A percentile compares a stretch with the other conserved stretches of the same genome.
Conservation (phyloP, 257 asterid species). For the Solanum arcanum region DNA sequence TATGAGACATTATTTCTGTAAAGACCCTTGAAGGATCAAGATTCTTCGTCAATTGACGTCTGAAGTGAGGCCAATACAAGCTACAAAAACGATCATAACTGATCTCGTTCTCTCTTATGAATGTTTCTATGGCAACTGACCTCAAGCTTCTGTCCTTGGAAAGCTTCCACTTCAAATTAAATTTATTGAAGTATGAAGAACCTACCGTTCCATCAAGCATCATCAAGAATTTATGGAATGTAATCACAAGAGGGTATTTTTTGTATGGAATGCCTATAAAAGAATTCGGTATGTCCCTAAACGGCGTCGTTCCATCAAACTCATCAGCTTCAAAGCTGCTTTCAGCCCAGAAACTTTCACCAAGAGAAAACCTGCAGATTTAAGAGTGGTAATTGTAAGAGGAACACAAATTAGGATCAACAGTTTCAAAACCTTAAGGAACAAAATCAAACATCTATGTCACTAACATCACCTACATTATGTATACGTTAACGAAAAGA, state of each 20-base stretch:
- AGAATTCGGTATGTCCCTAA: slow-evolving; percentile 45
- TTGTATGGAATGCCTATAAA: slow-evolving; percentile 26
- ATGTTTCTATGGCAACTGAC: slow-evolving; percentile 33
- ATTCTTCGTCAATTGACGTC: slow-evolving; percentile 17
- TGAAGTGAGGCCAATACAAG: slow-evolving; percentile 51
- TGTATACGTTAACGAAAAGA: neutral
- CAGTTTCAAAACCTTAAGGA: neutral
- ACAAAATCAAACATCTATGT: neutral
- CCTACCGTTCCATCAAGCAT: slow-evolving; percentile 63
- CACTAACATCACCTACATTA: neutral
- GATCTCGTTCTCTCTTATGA: slow-evolving; percentile 42
- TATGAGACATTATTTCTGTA: slow-evolving; percentile 57
- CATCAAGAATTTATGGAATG: slow-evolving; percentile 57
- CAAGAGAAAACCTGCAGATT: slow-evolving; percentile 28
- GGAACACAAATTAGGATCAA: neutral
- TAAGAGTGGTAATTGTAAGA: neutral
- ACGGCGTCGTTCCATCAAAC: slow-evolving; percentile 27
- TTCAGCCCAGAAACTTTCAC: slow-evolving; percentile 6
- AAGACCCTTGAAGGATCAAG: slow-evolving; percentile 47
- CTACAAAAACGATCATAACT: slow-evolving; percentile 34
- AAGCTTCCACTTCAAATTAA: slow-evolving; percentile 5
- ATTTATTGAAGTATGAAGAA: slow-evolving; percentile 40
- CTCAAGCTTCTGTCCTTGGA: slow-evolving; percentile 13
- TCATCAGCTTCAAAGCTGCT: slow-evolving; percentile 27
- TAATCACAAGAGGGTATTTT: slow-evolving; percentile 51